Percentiles rank a stretch among this genome's conserved stretches.
These are phyloP conservation scores for Salix exigua DNA, from an alignment of 345 rosid species.

Conservation along the genomic window DNA sequence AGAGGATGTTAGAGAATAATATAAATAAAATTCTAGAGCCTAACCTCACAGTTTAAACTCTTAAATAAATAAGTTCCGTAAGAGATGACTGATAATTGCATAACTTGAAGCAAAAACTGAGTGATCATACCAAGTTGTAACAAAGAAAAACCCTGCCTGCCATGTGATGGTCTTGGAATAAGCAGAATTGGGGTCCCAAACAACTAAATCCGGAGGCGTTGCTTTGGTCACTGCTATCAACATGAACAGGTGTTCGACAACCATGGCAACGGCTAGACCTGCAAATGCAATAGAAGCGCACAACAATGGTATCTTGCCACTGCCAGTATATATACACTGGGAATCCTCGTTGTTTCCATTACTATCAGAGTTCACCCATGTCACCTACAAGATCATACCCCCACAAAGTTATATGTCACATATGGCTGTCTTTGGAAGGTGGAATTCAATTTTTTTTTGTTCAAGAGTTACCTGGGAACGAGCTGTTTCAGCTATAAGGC, in stretches of 20 bases:
- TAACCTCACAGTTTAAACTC: no score
- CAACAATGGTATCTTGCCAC: slow-evolving; percentile 67
- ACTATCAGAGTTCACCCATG: slow-evolving; percentile 32
- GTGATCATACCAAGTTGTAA: slow-evolving; percentile 60
- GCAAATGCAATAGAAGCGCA: slow-evolving; percentile 58
- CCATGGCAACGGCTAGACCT: slow-evolving; percentile 63
- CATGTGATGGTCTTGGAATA: slow-evolving; percentile 41
- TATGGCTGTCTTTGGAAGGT: background rate
- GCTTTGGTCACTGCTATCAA: slow-evolving; percentile 62
- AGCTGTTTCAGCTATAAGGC: slow-evolving; percentile 84
- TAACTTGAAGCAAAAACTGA: no score
- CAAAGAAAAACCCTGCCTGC: slow-evolving; percentile 77
- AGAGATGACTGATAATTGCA: background rate
- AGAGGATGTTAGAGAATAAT: no score
- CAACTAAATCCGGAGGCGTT: slow-evolving; percentile 41
- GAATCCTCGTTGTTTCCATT: slow-evolving; percentile 19
- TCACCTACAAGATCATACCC: slow-evolving; percentile 39
- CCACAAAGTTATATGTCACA: background rate
- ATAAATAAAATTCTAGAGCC: no score
- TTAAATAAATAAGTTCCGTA: rapidly evolving
- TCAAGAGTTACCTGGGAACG: slow-evolving; percentile 60
- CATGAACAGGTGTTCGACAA: slow-evolving; percentile 58
- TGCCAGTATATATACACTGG: slow-evolving; percentile 65
- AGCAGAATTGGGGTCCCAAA: slow-evolving; percentile 49
- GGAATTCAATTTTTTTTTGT: background rate